Percentiles rank a stretch among this genome's conserved stretches.
Evolutionary conservation across 2,329 filamentous ascomycete genomes (phyloP).

Genomic region (Penicillium sp.): DNA sequence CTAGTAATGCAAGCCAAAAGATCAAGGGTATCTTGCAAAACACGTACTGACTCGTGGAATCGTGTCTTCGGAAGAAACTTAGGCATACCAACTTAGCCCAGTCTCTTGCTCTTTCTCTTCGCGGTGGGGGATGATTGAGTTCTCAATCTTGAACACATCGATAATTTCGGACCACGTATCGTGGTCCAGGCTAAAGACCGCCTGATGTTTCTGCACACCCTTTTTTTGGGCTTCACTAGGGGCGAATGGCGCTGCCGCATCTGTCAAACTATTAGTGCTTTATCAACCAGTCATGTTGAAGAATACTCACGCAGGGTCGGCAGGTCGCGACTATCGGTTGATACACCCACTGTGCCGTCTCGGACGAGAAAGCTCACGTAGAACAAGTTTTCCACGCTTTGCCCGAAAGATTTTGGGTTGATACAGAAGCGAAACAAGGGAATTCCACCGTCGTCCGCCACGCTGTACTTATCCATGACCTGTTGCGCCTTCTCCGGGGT

Average conservation of each 20-base stretch:
- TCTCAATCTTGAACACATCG: slow-evolving; percentile 69
- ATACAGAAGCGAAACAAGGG: slow-evolving; percentile 83
- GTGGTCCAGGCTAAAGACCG: slow-evolving; percentile 85
- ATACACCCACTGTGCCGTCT: slow-evolving; percentile 75
- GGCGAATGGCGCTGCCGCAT: slow-evolving; percentile 47
- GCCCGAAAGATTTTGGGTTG: slow-evolving; percentile 85
- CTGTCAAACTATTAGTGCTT: slow-evolving; percentile 31
- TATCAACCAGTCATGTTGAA: not conserved
- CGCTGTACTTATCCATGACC: slow-evolving; percentile 63
- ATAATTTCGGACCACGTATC: slow-evolving; percentile 77
- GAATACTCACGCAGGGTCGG: slow-evolving; percentile 72
- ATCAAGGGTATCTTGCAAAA: slow-evolving; percentile 16
- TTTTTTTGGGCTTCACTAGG: slow-evolving; percentile 50
- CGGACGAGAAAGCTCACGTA: slow-evolving; percentile 92
- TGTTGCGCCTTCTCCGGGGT: slow-evolving; percentile 41
- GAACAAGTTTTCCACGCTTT: slow-evolving; percentile 95
- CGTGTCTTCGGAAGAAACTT: slow-evolving; percentile 3
- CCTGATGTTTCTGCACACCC: slow-evolving; percentile 71
- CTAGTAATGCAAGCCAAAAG: not conserved
- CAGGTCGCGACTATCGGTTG: slow-evolving; percentile 67
- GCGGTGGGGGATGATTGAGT: slow-evolving; percentile 82
- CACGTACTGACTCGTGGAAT: slow-evolving; percentile 4
- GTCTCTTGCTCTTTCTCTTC: slow-evolving; percentile 55
- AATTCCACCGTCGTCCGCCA: slow-evolving; percentile 68
- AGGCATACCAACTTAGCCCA: slow-evolving; percentile 66